Conservation (phyloP, 208 protist species). For the Crithidia acanthocephali region DNA sequence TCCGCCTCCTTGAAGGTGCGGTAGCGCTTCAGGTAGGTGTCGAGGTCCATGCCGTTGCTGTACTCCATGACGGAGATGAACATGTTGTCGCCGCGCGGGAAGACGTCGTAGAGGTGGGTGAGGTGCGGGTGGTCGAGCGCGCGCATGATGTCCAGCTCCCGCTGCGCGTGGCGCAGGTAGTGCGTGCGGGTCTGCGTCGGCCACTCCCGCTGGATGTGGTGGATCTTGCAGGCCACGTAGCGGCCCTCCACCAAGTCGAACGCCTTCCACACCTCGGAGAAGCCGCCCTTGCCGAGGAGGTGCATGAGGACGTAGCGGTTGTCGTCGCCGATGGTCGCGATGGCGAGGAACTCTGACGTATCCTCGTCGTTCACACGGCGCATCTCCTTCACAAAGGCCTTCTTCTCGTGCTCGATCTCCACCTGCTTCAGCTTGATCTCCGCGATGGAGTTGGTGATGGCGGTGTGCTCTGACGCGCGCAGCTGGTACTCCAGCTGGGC, state of each 20-base stretch:
- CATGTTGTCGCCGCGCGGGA: conserved; percentile 68
- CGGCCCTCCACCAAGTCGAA: conserved; percentile 86
- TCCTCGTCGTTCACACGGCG: conserved; percentile 83
- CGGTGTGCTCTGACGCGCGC: conserved; percentile 54
- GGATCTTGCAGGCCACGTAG: conserved; percentile 97
- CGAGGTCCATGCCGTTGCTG: conserved; percentile 91
- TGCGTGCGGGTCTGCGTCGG: conserved; percentile 80
- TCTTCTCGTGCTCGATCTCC: conserved; percentile 73
- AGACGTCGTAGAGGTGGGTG: conserved; percentile 86
- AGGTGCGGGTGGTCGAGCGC: conserved; percentile 88
- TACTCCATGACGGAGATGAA: conserved; percentile 97
- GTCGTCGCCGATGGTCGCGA: conserved; percentile 51
- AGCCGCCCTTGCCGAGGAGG: conserved; percentile 95
- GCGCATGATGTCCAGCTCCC: conserved; percentile 95
- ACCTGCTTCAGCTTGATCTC: conserved; percentile 44
- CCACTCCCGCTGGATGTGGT: conserved; percentile 92
- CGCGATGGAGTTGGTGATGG: conserved; percentile 45
- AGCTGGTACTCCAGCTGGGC: conserved; percentile 61
- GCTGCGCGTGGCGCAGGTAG: conserved; percentile 93
- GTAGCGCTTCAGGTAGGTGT: conserved; percentile 90
- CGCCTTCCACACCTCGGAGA: conserved; percentile 96
- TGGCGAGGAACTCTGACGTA: conserved; percentile 62
- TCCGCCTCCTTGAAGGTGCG: conserved; percentile 86
- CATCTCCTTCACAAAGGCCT: conserved; percentile 82
- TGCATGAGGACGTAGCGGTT: conserved; percentile 89